These are phyloP conservation scores for Dactylonectria macrodidyma DNA, from an alignment of 2,329 filamentous ascomycete species.

Conservation along the genomic window DNA sequence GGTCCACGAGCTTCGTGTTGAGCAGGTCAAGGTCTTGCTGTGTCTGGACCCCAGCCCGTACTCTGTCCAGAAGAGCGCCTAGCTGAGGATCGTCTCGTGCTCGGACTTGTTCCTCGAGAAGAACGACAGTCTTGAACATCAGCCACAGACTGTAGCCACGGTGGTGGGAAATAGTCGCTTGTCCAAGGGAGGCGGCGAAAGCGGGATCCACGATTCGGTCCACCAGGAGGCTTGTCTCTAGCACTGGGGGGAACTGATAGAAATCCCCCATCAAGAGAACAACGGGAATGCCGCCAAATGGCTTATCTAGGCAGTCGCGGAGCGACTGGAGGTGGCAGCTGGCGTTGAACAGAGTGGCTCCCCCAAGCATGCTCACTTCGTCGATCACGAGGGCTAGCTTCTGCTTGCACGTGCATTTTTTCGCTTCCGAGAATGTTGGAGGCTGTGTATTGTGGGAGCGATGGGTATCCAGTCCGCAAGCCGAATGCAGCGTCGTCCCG, in stretches of 20 bases:
- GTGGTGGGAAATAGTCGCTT: constrained; percentile 27
- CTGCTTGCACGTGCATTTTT: constrained; percentile 30
- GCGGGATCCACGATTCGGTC: constrained; percentile 19
- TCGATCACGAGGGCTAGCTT: constrained; percentile 30
- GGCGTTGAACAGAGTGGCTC: constrained; percentile 22
- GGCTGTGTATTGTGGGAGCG: constrained; percentile 11
- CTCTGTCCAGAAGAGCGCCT: constrained; percentile 28
- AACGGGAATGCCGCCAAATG: constrained; percentile 32
- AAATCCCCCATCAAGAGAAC: constrained; percentile 34
- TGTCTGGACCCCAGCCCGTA: constrained; percentile 24
- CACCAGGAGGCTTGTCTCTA: constrained; percentile 31
- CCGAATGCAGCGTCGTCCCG: constrained; percentile 26
- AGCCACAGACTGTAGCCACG: constrained; percentile 23
- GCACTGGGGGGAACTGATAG: constrained; percentile 21
- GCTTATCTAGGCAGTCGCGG: constrained; percentile 22
- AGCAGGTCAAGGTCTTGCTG: constrained; percentile 16
- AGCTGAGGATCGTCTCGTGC: constrained; percentile 29
- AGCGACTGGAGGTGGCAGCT: constrained; percentile 25
- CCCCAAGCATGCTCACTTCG: constrained; percentile 31
- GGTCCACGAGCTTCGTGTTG: constrained; percentile 17
- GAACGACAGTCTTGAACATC: constrained; percentile 32
- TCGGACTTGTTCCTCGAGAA: constrained; percentile 32
- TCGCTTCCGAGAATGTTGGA: constrained; percentile 22
- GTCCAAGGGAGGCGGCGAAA: constrained; percentile 17
- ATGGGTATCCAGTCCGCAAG: constrained; percentile 15